These are phyloP conservation scores for sunflower (Helianthus annuus) DNA, from an alignment of 129 eudicot species.

Conservation along the genomic window HanXRQr2.0-SUNRISE NC_035440.2:6585115-6585614, in stretches of 20 bases:
- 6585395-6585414: conserved; percentile 80
- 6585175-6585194: conserved; percentile 12
- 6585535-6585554: conserved; percentile 75
- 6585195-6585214: conserved; percentile 13
- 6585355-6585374: conserved; percentile 50
- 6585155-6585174: not conserved
- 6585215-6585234: conserved; percentile 27
- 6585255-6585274: conserved; percentile 24
- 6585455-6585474: conserved; percentile 72
- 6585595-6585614: conserved; percentile 96
- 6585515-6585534: conserved; percentile 83
- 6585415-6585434: conserved; percentile 82
- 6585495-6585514: conserved; percentile 75
- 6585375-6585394: conserved; percentile 60
- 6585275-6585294: conserved; percentile 33
- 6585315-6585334: conserved; percentile 24
- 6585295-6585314: conserved; percentile 29
- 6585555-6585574: conserved; percentile 65
- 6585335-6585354: conserved; percentile 74
- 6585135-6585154: not conserved
- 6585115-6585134: not conserved
- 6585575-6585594: conserved; percentile 69
- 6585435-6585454: conserved; percentile 84
- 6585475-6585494: conserved; percentile 86
- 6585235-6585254: conserved; percentile 55